phyloP scores from a whole-genome alignment of 495 filamentous ascomycete species.

The Penicillium coprophilum region DNA sequence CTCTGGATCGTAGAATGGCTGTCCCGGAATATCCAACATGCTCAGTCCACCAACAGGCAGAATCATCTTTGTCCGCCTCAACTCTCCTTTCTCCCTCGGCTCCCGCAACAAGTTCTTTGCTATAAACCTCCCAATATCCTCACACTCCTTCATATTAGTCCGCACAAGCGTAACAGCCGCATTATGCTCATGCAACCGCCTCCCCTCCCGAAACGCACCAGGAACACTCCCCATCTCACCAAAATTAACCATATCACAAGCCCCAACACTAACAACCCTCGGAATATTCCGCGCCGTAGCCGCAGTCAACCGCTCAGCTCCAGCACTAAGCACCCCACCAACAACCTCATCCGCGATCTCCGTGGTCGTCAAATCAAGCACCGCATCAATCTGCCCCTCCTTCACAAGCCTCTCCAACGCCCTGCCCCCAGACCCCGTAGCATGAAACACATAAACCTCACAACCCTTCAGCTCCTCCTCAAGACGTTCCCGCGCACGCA shows the following conservation, averaged over 20 bases:
- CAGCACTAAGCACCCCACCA: slow-evolving; percentile 62
- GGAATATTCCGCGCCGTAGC: slow-evolving; percentile 56
- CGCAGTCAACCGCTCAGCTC: slow-evolving; percentile 50
- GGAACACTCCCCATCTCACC: slow-evolving; percentile 57
- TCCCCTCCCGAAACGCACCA: slow-evolving; percentile 29
- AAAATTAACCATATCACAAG: slow-evolving; percentile 70
- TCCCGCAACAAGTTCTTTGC: slow-evolving; percentile 44
- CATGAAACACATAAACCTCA: slow-evolving; percentile 68
- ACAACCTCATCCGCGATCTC: slow-evolving; percentile 63
- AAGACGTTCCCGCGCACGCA: slow-evolving; percentile 46
- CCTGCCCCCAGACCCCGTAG: slow-evolving; percentile 63
- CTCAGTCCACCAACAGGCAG: slow-evolving; percentile 57
- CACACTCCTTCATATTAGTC: slow-evolving; percentile 54
- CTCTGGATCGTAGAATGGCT: slow-evolving; percentile 42
- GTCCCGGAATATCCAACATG: slow-evolving; percentile 38
- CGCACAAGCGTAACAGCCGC: slow-evolving; percentile 63
- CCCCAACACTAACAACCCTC: slow-evolving; percentile 61
- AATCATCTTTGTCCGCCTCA: slow-evolving; percentile 51
- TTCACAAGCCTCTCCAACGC: slow-evolving; percentile 64
- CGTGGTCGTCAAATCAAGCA: slow-evolving; percentile 68
- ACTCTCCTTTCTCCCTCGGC: slow-evolving; percentile 18
- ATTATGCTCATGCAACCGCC: slow-evolving; percentile 63
- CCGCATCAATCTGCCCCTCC: slow-evolving; percentile 55
- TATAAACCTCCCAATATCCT: slow-evolving; percentile 52
- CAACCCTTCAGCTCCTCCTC: slow-evolving; percentile 32